A percentile compares a stretch with the other conserved stretches of the same genome.
These are phyloP conservation scores for Trifolium pratense DNA, from an alignment of 306 rosid genomes.

Conservation along the genomic window DNA sequence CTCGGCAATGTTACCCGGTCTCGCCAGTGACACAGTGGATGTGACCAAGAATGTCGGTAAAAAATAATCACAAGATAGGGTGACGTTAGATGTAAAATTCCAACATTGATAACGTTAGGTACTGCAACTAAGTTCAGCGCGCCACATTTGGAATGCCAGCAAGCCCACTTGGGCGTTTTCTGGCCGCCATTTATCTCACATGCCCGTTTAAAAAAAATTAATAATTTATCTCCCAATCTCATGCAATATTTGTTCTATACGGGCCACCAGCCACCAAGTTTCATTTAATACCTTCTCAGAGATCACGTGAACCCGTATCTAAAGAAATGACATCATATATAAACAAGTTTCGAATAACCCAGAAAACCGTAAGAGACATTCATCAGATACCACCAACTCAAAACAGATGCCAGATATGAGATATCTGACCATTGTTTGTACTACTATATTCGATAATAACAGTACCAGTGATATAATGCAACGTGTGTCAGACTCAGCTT, in stretches of 20 bases:
- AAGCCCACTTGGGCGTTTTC: background rate
- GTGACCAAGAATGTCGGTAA: background rate
- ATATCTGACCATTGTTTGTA: background rate
- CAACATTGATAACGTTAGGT: constrained; percentile 1
- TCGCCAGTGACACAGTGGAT: background rate
- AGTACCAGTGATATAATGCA: background rate
- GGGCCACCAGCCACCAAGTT: constrained; percentile 1
- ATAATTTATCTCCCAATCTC: background rate
- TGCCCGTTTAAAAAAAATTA: no score
- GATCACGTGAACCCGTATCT: constrained; percentile 7
- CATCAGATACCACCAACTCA: constrained; percentile 22
- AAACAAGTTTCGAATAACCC: constrained; percentile 6
- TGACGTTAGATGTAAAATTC: background rate
- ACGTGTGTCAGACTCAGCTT: constrained; percentile 6
- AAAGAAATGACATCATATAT: constrained; percentile 19
- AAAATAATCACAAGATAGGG: background rate
- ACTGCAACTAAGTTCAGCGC: background rate
- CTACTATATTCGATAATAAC: constrained; percentile 2
- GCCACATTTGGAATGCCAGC: background rate
- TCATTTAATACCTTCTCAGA: constrained; percentile 23
- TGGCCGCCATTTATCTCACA: constrained; percentile 3
- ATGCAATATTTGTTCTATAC: background rate
- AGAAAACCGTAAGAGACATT: constrained; percentile 12
- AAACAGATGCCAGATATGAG: constrained; percentile 23
- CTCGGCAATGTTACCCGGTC: background rate